Evolutionary conservation across 2,329 filamentous ascomycete species (phyloP).

Genomic region (Fusarium tanahbumbuense): DNA sequence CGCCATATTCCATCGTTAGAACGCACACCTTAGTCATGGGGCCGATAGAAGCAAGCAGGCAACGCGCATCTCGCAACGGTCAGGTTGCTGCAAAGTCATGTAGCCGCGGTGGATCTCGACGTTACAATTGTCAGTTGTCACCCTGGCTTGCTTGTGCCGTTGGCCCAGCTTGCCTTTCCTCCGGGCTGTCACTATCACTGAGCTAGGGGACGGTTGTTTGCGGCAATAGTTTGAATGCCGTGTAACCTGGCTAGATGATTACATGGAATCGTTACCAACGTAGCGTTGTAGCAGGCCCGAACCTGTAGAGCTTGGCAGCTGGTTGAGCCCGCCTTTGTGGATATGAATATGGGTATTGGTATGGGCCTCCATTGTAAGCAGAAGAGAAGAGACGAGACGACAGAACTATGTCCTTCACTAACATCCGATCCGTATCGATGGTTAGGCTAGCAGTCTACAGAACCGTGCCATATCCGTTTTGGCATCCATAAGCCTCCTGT

Average conservation of each 20-base stretch:
- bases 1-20: neutral
- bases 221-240: slow-evolving; percentile 12
- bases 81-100: slow-evolving; percentile 16
- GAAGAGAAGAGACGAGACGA: neutral
- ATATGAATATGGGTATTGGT: neutral
- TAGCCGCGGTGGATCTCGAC: slow-evolving; percentile 2
- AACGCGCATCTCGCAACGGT: slow-evolving; percentile 20
- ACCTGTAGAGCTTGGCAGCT: slow-evolving; percentile 2
- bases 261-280: neutral
- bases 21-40: neutral
- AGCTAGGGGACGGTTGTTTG: slow-evolving; percentile 18
- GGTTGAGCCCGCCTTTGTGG: slow-evolving; percentile 6
- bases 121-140: slow-evolving; percentile 1
- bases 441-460: neutral
- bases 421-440: neutral
- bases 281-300: neutral
- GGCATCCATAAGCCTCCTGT: slow-evolving; percentile 10
- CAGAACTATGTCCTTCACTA: neutral
- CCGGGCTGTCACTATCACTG: neutral
- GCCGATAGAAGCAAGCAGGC: slow-evolving; percentile 8
- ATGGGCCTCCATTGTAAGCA: slow-evolving; percentile 9
- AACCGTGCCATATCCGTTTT: slow-evolving; percentile 5
- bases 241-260: slow-evolving; percentile 16
- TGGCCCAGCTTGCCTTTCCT: neutral
- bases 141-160: slow-evolving; percentile 2